Evolutionary conservation across 2,329 filamentous ascomycete species (phyloP).

Genomic region (Neobulgaria alba): DNA sequence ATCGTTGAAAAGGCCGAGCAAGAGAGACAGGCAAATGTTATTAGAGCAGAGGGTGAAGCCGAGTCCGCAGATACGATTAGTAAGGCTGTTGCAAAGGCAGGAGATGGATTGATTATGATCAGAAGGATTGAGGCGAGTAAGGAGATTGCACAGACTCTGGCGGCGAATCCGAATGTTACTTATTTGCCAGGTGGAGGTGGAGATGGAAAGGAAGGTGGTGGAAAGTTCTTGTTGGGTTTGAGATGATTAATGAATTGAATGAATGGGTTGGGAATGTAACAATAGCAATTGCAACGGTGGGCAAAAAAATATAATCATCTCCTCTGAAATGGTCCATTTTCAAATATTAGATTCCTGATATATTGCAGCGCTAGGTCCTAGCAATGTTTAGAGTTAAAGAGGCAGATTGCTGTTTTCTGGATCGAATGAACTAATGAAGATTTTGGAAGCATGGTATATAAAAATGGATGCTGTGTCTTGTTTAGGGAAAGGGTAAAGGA

Average conservation of each 20-base stretch:
- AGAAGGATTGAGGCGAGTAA: slow-evolving; percentile 93
- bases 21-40: slow-evolving; percentile 97
- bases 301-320: slow-evolving; percentile 23
- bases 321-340: too few species aligned
- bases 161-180: slow-evolving; percentile 87
- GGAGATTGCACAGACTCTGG: slow-evolving; percentile 87
- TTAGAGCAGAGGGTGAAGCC: slow-evolving; percentile 94
- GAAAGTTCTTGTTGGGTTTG: slow-evolving; percentile 59
- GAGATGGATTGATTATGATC: slow-evolving; percentile 91
- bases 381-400: too few species aligned
- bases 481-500: too few species aligned
- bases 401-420: too few species aligned
- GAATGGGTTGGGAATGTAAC: slow-evolving; percentile 14
- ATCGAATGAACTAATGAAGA: too few species aligned
- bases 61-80: slow-evolving; percentile 93
- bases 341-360: too few species aligned
- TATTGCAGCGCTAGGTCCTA: too few species aligned
- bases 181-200: slow-evolving; percentile 76
- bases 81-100: slow-evolving; percentile 85
- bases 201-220: slow-evolving; percentile 40
- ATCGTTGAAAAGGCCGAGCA: slow-evolving; percentile 99
- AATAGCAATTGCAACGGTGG: slow-evolving; percentile 11
- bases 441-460: too few species aligned
- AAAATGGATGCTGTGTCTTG: too few species aligned
- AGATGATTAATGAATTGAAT: slow-evolving; percentile 34